A percentile compares a stretch with the other conserved stretches of the same genome.
phyloP scores from a whole-genome alignment of 2,329 filamentous ascomycete genomes.

The Ceratocystis smalleyi region DNA sequence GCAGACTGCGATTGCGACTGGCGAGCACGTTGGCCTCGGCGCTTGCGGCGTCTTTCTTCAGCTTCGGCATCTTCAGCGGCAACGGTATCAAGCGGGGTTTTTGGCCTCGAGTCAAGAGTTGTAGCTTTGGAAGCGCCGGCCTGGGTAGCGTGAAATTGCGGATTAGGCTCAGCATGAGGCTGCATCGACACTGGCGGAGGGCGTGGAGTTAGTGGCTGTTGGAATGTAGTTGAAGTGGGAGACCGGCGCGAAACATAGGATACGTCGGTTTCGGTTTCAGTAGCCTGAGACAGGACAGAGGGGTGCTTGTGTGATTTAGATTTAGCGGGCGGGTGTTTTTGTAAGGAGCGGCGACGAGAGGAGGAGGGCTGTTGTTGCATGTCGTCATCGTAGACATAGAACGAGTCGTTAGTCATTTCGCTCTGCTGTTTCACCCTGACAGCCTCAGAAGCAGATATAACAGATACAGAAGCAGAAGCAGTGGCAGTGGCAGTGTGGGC shows the following conservation, averaged over 20 bases:
- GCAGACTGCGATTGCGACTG: slow-evolving; percentile 8
- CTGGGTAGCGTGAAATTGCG: background rate
- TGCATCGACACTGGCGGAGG: slow-evolving; percentile 10
- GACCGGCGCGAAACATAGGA: slow-evolving; percentile 8
- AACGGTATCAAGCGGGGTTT: slow-evolving; percentile 8
- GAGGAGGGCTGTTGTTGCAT: slow-evolving; percentile 7
- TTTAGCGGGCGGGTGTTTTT: background rate
- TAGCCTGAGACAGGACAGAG: slow-evolving; percentile 1
- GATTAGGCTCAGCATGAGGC: background rate
- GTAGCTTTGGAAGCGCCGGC: background rate
- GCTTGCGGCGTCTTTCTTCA: slow-evolving; percentile 13
- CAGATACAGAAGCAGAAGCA: background rate
- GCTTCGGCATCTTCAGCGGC: slow-evolving; percentile 14
- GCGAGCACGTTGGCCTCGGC: slow-evolving; percentile 12
- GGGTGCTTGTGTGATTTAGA: background rate
- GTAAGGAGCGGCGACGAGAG: background rate
- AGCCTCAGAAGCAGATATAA: slow-evolving; percentile 4
- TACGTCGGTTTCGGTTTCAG: slow-evolving; percentile 6
- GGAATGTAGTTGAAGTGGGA: slow-evolving; percentile 15
- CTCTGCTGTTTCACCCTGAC: slow-evolving; percentile 12
- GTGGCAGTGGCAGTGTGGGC: background rate
- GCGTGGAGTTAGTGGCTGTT: slow-evolving; percentile 14
- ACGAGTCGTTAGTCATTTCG: slow-evolving; percentile 15
- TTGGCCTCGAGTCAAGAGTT: background rate
- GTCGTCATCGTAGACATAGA: slow-evolving; percentile 5